phyloP scores from a whole-genome alignment of 2,329 filamentous ascomycete species.

The Atkinsonella hypoxylon region DNA sequence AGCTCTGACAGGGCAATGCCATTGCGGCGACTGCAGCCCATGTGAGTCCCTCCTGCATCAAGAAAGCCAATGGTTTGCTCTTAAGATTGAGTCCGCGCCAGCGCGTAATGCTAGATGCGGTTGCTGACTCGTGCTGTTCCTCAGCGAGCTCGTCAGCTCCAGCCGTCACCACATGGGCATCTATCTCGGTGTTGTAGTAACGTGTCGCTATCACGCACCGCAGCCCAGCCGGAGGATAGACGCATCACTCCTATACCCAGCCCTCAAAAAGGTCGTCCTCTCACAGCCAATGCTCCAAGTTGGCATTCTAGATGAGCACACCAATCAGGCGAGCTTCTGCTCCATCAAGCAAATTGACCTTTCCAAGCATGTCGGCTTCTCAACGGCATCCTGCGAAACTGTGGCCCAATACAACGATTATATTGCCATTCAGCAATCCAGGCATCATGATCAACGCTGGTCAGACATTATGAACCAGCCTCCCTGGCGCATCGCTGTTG shows the following conservation, averaged over 20 bases:
- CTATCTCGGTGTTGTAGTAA: constrained; percentile 33
- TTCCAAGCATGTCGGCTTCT: constrained; percentile 28
- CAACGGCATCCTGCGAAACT: constrained; percentile 11
- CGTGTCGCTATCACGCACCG: constrained; percentile 28
- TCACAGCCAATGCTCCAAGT: constrained; percentile 36
- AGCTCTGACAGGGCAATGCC: background rate
- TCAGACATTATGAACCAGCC: constrained; percentile 26
- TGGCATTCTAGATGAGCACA: constrained; percentile 34
- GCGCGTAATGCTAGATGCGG: background rate
- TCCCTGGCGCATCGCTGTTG: constrained; percentile 35
- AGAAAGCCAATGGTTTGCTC: no score
- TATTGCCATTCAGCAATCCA: constrained; percentile 22
- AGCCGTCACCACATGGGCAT: constrained; percentile 34
- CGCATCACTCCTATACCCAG: constrained; percentile 19
- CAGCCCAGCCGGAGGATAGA: constrained; percentile 1
- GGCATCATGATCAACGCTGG: constrained; percentile 30
- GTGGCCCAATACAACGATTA: constrained; percentile 18
- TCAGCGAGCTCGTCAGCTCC: constrained; percentile 33
- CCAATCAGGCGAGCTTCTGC: constrained; percentile 30
- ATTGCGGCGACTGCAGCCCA: background rate
- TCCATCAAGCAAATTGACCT: constrained; percentile 31
- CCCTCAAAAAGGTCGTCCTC: constrained; percentile 27
- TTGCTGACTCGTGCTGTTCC: constrained; percentile 3
- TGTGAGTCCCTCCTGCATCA: background rate
- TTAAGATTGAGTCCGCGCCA: background rate